phyloP scores from a whole-genome alignment of 768 basidiomycete species.

The Tylopilus vinaceipallidus region DNA sequence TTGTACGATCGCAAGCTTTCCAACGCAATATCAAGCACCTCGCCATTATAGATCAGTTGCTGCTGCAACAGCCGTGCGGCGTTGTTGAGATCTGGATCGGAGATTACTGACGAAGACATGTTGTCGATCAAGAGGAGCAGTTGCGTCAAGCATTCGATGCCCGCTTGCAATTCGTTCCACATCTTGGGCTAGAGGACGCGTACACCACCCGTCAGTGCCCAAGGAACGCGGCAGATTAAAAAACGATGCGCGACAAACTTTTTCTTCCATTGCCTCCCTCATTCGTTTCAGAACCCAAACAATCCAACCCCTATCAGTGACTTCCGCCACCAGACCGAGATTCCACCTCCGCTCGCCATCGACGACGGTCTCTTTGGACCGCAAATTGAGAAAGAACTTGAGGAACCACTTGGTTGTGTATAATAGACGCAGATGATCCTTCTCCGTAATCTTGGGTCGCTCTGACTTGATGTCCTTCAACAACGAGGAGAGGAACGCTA shows the following conservation, averaged over 20 bases:
- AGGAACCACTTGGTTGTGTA: constrained; percentile 90
- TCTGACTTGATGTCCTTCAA: constrained; percentile 94
- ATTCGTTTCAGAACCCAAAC: constrained; percentile 89
- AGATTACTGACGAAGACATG: constrained; percentile 58
- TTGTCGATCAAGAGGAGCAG: constrained; percentile 84
- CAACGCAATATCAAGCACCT: constrained; percentile 85
- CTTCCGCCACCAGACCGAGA: constrained; percentile 78
- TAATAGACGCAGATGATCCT: constrained; percentile 87
- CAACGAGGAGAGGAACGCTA: constrained; percentile 83
- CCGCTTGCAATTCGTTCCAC: constrained; percentile 94
- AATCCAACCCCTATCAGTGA: constrained; percentile 84
- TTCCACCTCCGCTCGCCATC: constrained; percentile 44
- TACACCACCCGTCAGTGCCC: constrained; percentile 10
- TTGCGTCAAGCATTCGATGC: constrained; percentile 91
- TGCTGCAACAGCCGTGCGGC: constrained; percentile 81
- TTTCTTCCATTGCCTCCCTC: constrained; percentile 87
- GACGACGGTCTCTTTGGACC: constrained; percentile 36
- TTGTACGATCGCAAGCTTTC: constrained; percentile 77
- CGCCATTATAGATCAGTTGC: constrained; percentile 93
- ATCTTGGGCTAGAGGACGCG: constrained; percentile 67
- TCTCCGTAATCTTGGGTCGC: constrained; percentile 88
- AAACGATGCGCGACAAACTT: constrained; percentile 47
- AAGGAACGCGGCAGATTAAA: constrained; percentile 1
- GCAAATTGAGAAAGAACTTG: constrained; percentile 73
- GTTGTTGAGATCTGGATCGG: constrained; percentile 52